These are phyloP conservation scores for Gossypium gossypioides DNA, from an alignment of 441 rosid species.

Conservation along the genomic window DNA sequence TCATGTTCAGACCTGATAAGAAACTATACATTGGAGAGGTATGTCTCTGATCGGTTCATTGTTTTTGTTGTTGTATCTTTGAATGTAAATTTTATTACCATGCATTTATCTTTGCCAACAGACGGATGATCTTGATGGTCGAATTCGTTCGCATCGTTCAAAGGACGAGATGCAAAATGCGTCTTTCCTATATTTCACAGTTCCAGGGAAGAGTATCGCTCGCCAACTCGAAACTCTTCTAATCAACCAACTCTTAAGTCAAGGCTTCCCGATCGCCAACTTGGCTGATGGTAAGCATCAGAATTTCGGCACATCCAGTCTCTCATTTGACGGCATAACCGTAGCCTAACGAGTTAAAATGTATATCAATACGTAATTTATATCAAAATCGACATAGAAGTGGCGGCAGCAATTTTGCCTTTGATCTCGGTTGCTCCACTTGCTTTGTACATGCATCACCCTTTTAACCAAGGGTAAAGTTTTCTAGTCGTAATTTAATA, in stretches of 20 bases:
- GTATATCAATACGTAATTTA: background rate
- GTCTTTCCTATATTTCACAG: constrained; percentile 62
- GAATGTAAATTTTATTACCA: background rate
- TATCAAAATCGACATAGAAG: constrained; percentile 5
- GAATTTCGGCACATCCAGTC: constrained; percentile 57
- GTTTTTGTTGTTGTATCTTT: background rate
- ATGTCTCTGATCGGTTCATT: constrained; percentile 7
- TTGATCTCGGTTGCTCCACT: constrained; percentile 35
- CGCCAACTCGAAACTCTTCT: constrained; percentile 96
- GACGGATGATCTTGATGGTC: constrained; percentile 94
- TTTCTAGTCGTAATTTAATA: background rate
- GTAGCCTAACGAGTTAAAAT: constrained; percentile 13
- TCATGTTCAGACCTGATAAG: constrained; percentile 74
- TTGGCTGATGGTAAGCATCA: constrained; percentile 87
- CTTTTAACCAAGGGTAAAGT: background rate
- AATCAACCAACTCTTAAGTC: constrained; percentile 67
- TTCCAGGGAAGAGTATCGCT: constrained; percentile 86
- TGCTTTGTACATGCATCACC: constrained; percentile 4
- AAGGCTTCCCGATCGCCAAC: constrained; percentile 59
- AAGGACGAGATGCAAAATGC: constrained; percentile 69
- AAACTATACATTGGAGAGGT: constrained; percentile 90
- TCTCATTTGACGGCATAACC: constrained; percentile 26
- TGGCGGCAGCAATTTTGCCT: constrained; percentile 54
- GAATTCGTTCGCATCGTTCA: constrained; percentile 59
- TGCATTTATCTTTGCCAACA: constrained; percentile 18